These are phyloP conservation scores for Tylopilus sp. DNA, from an alignment of 768 basidiomycete species.

Conservation along the genomic window DNA sequence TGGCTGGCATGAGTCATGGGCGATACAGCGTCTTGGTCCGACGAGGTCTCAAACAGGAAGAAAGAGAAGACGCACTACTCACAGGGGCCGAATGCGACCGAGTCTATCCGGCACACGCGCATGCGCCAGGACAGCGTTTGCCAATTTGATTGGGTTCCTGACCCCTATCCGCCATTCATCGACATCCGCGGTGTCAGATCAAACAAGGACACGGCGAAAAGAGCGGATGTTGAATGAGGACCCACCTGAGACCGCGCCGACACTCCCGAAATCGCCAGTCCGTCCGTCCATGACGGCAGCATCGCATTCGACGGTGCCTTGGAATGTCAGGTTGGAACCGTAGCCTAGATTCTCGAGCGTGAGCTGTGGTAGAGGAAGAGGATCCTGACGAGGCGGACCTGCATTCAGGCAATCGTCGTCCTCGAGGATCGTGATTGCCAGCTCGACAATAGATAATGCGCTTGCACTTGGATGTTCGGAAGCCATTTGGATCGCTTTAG, in stretches of 20 bases:
- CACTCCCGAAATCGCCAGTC: constrained; percentile 57
- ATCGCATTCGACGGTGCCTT: constrained; percentile 80
- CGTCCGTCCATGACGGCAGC: constrained; percentile 65
- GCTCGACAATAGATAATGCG: constrained; percentile 47
- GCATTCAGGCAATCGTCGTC: constrained; percentile 69
- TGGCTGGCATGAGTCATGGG: no score
- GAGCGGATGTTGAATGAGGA: no score
- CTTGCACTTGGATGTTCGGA: constrained; percentile 14
- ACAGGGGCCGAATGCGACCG: constrained; percentile 72
- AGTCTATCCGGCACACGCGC: constrained; percentile 45
- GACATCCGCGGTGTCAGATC: neutral
- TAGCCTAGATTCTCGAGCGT: constrained; percentile 41
- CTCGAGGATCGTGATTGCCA: constrained; percentile 57
- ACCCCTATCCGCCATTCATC: constrained; percentile 49
- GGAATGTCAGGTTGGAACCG: constrained; percentile 73
- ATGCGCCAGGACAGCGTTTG: constrained; percentile 54
- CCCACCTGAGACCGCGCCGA: constrained; percentile 73
- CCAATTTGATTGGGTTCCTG: constrained; percentile 65
- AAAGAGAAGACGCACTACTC: constrained; percentile 18
- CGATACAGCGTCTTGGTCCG: no score
- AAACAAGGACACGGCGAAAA: neutral
- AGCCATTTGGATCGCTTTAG: constrained; percentile 33
- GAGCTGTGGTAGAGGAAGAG: neutral
- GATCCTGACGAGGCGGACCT: constrained; percentile 36
- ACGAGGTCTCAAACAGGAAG: no score